phyloP scores from a whole-genome alignment of 495 filamentous ascomycete species.

The Penicillium verhagenii region DNA sequence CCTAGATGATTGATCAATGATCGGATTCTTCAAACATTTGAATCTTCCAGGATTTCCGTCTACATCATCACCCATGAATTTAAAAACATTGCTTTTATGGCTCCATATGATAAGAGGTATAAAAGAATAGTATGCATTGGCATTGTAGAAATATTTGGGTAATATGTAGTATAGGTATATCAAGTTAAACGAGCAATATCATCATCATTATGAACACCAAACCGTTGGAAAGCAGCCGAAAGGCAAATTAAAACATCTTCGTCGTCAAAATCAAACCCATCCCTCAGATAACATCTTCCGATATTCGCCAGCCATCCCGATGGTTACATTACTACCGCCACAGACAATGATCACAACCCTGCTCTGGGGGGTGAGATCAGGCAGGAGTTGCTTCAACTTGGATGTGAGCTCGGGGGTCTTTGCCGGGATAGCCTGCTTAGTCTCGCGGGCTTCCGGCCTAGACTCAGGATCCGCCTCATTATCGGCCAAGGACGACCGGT shows the following conservation, averaged over 20 bases:
- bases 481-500: slow-evolving; percentile 35
- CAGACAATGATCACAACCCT: slow-evolving; percentile 86
- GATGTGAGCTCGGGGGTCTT: slow-evolving; percentile 31
- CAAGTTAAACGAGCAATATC: neutral
- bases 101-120: too few relatives aligned
- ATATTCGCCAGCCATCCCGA: slow-evolving; percentile 65
- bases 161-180: too few relatives aligned
- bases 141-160: neutral
- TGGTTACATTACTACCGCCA: slow-evolving; percentile 74
- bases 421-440: slow-evolving; percentile 1
- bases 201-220: slow-evolving; percentile 7
- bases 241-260: too few relatives aligned
- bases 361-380: slow-evolving; percentile 52
- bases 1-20: too few relatives aligned
- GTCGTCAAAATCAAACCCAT: slow-evolving; percentile 25
- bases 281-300: slow-evolving; percentile 46
- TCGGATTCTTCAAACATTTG: too few relatives aligned
- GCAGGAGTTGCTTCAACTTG: slow-evolving; percentile 60
- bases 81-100: too few relatives aligned
- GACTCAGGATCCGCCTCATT: slow-evolving; percentile 32
- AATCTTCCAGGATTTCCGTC: too few relatives aligned
- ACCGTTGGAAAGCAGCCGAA: neutral
- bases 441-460: slow-evolving; percentile 12
- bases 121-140: neutral
- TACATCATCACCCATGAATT: too few relatives aligned